A percentile compares a stretch with the other conserved stretches of the same genome.
These are phyloP conservation scores for Xylariales sp. DNA, from an alignment of 2,329 filamentous ascomycete genomes.

Conservation along the genomic window DNA sequence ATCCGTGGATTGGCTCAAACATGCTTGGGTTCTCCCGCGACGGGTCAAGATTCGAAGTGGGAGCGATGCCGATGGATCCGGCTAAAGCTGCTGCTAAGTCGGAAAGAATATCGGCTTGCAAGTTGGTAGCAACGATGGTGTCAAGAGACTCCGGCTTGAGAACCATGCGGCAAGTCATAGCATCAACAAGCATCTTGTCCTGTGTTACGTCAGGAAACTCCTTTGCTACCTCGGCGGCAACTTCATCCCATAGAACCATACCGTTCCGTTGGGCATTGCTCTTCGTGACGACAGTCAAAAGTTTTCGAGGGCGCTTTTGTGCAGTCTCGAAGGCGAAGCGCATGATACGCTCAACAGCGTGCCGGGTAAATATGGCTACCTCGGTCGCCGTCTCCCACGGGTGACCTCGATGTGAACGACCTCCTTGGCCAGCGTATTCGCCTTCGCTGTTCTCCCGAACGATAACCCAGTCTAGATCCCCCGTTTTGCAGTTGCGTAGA, in stretches of 20 bases:
- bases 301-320: constrained; percentile 49
- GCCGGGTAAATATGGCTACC: constrained; percentile 58
- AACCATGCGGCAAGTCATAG: constrained; percentile 62
- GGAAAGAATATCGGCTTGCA: constrained; percentile 61
- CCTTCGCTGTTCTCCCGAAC: constrained; percentile 64
- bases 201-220: constrained; percentile 57
- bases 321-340: constrained; percentile 61
- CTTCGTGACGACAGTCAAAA: constrained; percentile 60
- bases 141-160: constrained; percentile 55
- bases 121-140: constrained; percentile 60
- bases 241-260: constrained; percentile 65
- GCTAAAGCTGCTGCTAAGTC: constrained; percentile 67
- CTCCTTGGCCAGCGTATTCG: constrained; percentile 62
- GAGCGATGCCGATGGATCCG: constrained; percentile 68
- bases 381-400: constrained; percentile 60
- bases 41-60: constrained; percentile 64
- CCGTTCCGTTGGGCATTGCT: constrained; percentile 62
- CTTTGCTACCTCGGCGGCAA: constrained; percentile 47
- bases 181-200: constrained; percentile 64
- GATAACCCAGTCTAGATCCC: constrained; percentile 62
- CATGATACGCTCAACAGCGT: constrained; percentile 54
- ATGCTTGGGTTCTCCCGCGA: constrained; percentile 48
- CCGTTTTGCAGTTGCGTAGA: constrained; percentile 43
- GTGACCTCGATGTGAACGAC: constrained; percentile 52
- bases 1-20: constrained; percentile 59